Evolutionary conservation across 139 green algal species (phyloP).

Genomic region (Pseudopediastrum boryanum): DNA sequence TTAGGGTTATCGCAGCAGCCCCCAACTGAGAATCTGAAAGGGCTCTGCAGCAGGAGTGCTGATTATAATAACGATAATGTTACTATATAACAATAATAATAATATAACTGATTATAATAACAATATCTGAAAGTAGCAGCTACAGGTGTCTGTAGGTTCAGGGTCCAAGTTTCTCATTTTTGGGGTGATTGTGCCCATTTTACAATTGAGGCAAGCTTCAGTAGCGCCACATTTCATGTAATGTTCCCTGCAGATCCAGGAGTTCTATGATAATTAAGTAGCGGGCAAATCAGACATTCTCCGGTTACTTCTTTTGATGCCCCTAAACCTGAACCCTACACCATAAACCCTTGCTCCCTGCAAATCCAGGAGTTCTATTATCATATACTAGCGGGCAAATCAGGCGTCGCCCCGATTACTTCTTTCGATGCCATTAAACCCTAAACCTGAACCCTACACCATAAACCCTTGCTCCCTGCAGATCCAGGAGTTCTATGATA

Average conservation of each 20-base stretch:
- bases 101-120: too few species aligned
- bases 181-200: too few species aligned
- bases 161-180: too few species aligned
- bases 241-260: not conserved
- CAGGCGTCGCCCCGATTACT: conserved; percentile 61
- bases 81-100: too few species aligned
- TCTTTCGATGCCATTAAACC: not conserved
- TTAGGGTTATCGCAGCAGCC: too few species aligned
- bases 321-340: not conserved
- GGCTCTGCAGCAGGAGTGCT: too few species aligned
- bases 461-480: not conserved
- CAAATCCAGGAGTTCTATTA: conserved; percentile 87
- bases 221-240: too few species aligned
- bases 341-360: not conserved
- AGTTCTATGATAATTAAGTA: not conserved
- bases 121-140: too few species aligned
- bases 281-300: not conserved
- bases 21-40: too few species aligned
- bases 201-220: too few species aligned
- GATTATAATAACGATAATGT: too few species aligned
- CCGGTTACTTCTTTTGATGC: not conserved
- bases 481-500: not conserved
- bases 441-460: not conserved
- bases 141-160: too few species aligned
- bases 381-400: conserved; percentile 85